A percentile compares a stretch with the other conserved stretches of the same genome.
Evolutionary conservation across 208 protist species (phyloP).

Genomic region (Phytomonas francai): DNA sequence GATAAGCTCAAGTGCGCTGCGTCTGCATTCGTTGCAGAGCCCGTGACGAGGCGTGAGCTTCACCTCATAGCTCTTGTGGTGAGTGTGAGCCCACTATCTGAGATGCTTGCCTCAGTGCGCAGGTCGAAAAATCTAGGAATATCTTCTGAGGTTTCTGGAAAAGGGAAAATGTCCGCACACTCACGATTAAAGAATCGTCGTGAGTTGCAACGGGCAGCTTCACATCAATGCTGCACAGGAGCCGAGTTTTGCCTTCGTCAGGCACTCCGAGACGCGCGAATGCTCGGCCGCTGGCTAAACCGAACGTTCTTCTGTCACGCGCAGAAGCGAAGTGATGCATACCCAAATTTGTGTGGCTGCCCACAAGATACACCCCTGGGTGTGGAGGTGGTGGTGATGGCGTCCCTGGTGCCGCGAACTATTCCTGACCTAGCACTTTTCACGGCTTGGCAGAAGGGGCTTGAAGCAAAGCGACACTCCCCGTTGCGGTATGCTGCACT

Average conservation of each 20-base stretch:
- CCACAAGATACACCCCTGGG: background rate
- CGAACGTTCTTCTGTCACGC: background rate
- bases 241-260: background rate
- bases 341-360: background rate
- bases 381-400: slow-evolving; percentile 19
- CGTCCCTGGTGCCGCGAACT: slow-evolving; percentile 21
- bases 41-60: background rate
- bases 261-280: background rate
- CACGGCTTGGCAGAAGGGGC: slow-evolving; percentile 31
- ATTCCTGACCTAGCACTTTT: slow-evolving; percentile 26
- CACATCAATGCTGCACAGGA: background rate
- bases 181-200: background rate
- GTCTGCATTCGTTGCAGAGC: background rate
- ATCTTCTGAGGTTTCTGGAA: background rate
- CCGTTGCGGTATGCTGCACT: background rate
- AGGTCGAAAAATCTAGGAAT: background rate
- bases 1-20: background rate
- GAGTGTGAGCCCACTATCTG: background rate
- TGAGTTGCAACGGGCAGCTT: background rate
- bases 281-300: background rate
- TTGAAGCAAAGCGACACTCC: slow-evolving; percentile 8
- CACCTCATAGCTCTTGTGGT: background rate
- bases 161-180: background rate
- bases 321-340: background rate
- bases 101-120: background rate